Evolutionary conservation across 179 eudicot genomes (phyloP).

Genomic region (Beta corolliflora): DNA sequence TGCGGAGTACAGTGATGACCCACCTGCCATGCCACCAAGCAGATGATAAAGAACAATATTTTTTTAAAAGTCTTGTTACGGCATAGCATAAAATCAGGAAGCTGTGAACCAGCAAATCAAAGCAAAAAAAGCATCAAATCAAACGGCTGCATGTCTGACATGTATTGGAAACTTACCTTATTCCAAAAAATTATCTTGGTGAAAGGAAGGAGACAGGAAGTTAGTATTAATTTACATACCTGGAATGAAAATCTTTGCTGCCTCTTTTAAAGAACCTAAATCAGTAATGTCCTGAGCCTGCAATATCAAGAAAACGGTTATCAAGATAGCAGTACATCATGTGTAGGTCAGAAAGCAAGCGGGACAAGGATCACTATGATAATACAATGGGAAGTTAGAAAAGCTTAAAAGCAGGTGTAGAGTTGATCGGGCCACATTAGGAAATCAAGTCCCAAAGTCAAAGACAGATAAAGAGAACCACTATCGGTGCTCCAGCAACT

Average conservation of each 20-base stretch:
- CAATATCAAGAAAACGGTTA: conserved; percentile 21
- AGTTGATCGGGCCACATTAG: not conserved
- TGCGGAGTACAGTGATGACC: conserved; percentile 64
- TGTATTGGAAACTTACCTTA: not conserved
- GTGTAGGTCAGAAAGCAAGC: not conserved
- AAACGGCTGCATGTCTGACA: not conserved
- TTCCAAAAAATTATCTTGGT: not conserved
- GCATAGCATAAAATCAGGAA: not conserved
- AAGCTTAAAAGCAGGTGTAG: not conserved
- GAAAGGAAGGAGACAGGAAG: not conserved
- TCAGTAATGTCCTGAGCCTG: conserved; percentile 92
- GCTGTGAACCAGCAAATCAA: not conserved
- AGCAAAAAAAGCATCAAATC: conserved; percentile 13
- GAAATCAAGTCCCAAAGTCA: not conserved
- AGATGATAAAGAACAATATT: conserved; percentile 17
- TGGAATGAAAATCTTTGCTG: conserved; percentile 88
- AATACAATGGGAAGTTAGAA: not conserved
- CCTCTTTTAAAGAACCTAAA: conserved; percentile 87
- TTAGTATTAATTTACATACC: conserved; percentile 39
- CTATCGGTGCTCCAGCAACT: not conserved
- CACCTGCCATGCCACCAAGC: conserved; percentile 55
- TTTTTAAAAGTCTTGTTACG: not conserved
- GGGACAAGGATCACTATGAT: not conserved
- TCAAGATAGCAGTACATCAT: not conserved
- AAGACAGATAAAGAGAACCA: not conserved